Evolutionary conservation across 2,329 filamentous ascomycete species (phyloP), one percentile per base, ranked within the genome.

Genomic region (Arthrinium phaeospermum): DNA sequence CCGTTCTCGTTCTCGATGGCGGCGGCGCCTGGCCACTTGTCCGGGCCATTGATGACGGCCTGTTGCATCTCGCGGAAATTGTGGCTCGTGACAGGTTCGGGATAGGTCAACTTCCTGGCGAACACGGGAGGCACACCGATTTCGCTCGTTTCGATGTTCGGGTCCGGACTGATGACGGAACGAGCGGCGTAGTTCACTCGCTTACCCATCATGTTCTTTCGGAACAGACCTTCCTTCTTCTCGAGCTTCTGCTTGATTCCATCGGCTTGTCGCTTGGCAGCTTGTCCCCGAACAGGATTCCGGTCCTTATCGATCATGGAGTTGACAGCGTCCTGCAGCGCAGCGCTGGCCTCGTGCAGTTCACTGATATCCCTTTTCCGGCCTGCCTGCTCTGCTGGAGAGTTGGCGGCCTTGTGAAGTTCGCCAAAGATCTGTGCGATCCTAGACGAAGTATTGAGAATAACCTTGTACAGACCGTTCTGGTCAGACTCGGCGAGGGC

Each of bases 121-220:
- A 99, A 99, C 19, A 98, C 96, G n/a, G 96, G 94, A 24, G 96
- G 96, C 3, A 99, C 96, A 81, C 96, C 96, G 76, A 99, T 98
- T 83, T 99, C 96, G 82, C 98, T 98, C 24, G 96, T 98, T 82
- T 99, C 96, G 78, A 99, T 98, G 80, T 98, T 99, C 3, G 96
- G 96, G 80, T 99, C 96, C 0, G 96, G 96, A 13, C 96, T 98
- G 77, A 99, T 99, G 81, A 99, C 96, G 88, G 94, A 97, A 81
- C 96, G 93, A 49, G 96, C 96, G 69, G 96, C 96, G 81, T 96
- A 98, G 82, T 99, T 98, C 84, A 99, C 96, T 86, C 96, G 95
- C 87, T 99, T 99, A 74, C 96, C 96, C 96, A 99, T 99, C 96
- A 99, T 98, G 83, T 99, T 98, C 86, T 98, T 98, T 78, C 96